A percentile compares a stretch with the other conserved stretches of the same genome.
Evolutionary conservation across 2,329 filamentous ascomycete genomes (phyloP).

Genomic region (Lachnellula hyalina): DNA sequence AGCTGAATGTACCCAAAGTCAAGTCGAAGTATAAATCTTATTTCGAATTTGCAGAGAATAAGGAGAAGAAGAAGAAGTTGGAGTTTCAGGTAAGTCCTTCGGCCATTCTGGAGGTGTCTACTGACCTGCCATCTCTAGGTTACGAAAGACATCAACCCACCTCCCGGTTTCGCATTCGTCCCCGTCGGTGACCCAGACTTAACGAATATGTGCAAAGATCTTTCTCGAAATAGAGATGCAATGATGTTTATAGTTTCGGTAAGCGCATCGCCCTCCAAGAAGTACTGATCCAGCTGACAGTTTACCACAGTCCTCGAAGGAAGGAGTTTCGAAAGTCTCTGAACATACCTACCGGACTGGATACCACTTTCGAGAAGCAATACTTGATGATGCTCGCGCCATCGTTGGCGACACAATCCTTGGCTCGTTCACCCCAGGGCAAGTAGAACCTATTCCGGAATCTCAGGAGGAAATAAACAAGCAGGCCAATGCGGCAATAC

Average conservation of each 20-base stretch:
- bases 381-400: conserved; percentile 50
- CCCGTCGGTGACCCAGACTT: conserved; percentile 57
- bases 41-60: conserved; percentile 60
- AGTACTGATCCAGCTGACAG: conserved; percentile 3
- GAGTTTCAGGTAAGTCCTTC: conserved; percentile 50
- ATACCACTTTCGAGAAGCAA: conserved; percentile 53
- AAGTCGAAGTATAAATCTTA: conserved; percentile 54
- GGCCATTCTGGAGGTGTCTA: neutral
- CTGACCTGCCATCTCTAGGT: conserved; percentile 36
- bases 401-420: conserved; percentile 28
- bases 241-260: conserved; percentile 65
- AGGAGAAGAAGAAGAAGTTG: conserved; percentile 58
- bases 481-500: conserved; percentile 57
- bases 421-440: conserved; percentile 26
- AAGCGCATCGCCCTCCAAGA: conserved; percentile 26
- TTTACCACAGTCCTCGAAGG: conserved; percentile 18
- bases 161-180: conserved; percentile 58
- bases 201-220: conserved; percentile 57
- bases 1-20: conserved; percentile 27
- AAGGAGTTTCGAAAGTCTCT: conserved; percentile 28
- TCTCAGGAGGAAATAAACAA: conserved; percentile 55
- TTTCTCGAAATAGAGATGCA: conserved; percentile 55
- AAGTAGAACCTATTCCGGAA: conserved; percentile 54
- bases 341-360: conserved; percentile 54
- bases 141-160: conserved; percentile 46